Percentiles rank a stretch among this genome's conserved stretches.
Conservation (phyloP, 1,139 yeast species). For the Debaryomyces udenii region DNA sequence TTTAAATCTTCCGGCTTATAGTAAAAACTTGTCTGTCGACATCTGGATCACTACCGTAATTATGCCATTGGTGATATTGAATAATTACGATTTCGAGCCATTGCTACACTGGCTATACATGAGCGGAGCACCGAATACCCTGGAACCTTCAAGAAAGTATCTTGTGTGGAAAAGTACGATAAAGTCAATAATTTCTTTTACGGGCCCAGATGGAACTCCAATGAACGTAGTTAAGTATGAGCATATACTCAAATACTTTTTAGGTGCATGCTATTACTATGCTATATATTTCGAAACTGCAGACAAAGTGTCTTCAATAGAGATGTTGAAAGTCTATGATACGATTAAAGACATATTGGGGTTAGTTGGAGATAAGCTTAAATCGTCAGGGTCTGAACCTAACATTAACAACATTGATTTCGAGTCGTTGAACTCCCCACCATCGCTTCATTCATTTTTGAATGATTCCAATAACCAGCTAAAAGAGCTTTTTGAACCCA, state of each 20-base stretch:
- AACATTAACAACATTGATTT: slow-evolving; percentile 9
- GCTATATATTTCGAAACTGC: slow-evolving; percentile 20
- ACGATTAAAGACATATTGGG: slow-evolving; percentile 29
- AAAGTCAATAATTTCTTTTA: slow-evolving; percentile 18
- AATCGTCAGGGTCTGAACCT: slow-evolving; percentile 9
- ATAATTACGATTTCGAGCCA: slow-evolving; percentile 26
- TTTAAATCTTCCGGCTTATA: slow-evolving; percentile 16
- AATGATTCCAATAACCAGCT: not conserved
- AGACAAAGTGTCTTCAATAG: slow-evolving; percentile 28
- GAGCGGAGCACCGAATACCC: slow-evolving; percentile 9
- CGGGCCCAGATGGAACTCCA: slow-evolving; percentile 9
- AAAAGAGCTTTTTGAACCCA: slow-evolving; percentile 22
- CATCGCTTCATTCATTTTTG: slow-evolving; percentile 1
- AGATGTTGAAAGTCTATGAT: slow-evolving; percentile 34
- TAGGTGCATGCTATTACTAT: slow-evolving; percentile 33
- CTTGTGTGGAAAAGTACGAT: slow-evolving; percentile 30
- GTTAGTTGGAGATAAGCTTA: slow-evolving; percentile 2
- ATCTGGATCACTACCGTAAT: slow-evolving; percentile 35
- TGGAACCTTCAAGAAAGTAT: slow-evolving; percentile 20
- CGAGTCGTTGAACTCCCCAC: not conserved
- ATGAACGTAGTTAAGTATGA: slow-evolving; percentile 18
- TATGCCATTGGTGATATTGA: slow-evolving; percentile 30
- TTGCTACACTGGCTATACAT: slow-evolving; percentile 32
- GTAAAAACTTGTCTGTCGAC: slow-evolving; percentile 19
- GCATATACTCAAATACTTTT: slow-evolving; percentile 23